Conservation (phyloP, 2,329 filamentous ascomycete genomes). For the Fusarium domesticum region DNA sequence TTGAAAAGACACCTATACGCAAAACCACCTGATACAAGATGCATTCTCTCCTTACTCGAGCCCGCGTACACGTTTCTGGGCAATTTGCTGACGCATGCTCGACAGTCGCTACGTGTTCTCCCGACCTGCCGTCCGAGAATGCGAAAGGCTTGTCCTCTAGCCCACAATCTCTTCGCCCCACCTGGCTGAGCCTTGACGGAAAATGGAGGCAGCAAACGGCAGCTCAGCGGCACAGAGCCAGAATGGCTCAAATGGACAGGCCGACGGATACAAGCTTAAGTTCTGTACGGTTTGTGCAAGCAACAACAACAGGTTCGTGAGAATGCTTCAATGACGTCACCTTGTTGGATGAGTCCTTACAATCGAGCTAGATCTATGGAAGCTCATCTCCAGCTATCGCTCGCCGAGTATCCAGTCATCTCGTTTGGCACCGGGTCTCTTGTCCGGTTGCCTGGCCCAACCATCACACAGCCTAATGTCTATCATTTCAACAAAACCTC, state of each 20-base stretch:
- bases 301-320: slow-evolving; percentile 84
- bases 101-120: slow-evolving; percentile 8
- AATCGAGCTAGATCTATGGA: slow-evolving; percentile 64
- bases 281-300: slow-evolving; percentile 99
- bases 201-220: slow-evolving; percentile 46
- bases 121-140: slow-evolving; percentile 18
- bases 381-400: slow-evolving; percentile 88
- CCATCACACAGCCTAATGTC: slow-evolving; percentile 90
- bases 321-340: neutral
- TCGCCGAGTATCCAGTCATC: slow-evolving; percentile 88
- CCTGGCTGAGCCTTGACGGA: slow-evolving; percentile 16
- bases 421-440: slow-evolving; percentile 96
- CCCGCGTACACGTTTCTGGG: neutral
- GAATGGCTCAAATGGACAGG: slow-evolving; percentile 48
- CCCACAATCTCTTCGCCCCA: slow-evolving; percentile 15
- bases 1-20: slow-evolving; percentile 61
- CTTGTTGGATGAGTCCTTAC: slow-evolving; percentile 5
- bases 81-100: slow-evolving; percentile 10
- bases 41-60: neutral
- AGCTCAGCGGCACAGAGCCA: slow-evolving; percentile 32
- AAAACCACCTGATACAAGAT: slow-evolving; percentile 41
- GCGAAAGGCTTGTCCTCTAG: slow-evolving; percentile 14
- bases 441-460: slow-evolving; percentile 87
- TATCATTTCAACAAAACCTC: slow-evolving; percentile 98
- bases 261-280: slow-evolving; percentile 77